phyloP scores from a whole-genome alignment of 2,329 filamentous ascomycete genomes.

The Furcasterigmium furcatum region DNA sequence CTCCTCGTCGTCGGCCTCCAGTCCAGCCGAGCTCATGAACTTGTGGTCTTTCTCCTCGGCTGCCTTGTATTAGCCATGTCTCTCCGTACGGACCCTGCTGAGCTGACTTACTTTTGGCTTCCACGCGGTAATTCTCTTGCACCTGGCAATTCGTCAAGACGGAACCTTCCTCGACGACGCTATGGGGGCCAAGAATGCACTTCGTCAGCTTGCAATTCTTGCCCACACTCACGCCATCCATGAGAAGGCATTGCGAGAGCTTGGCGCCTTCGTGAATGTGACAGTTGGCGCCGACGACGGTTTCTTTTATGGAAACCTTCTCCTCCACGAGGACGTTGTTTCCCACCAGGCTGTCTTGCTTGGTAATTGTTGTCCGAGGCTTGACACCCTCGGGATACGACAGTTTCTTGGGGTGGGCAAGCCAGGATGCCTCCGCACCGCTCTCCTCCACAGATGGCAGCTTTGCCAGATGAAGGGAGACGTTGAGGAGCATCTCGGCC shows the following conservation, averaged over 20 bases:
- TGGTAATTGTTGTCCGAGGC: slow-evolving; percentile 75
- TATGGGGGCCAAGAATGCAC: slow-evolving; percentile 79
- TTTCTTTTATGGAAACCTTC: slow-evolving; percentile 89
- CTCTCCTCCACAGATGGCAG: slow-evolving; percentile 67
- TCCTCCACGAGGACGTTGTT: slow-evolving; percentile 89
- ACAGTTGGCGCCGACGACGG: slow-evolving; percentile 82
- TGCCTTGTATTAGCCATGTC: slow-evolving; percentile 27
- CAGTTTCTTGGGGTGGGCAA: slow-evolving; percentile 76
- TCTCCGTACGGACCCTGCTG: neutral
- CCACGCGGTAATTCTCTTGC: slow-evolving; percentile 83
- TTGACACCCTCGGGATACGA: slow-evolving; percentile 82
- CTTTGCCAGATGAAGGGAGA: slow-evolving; percentile 85
- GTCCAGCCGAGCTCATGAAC: slow-evolving; percentile 63
- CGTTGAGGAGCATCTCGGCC: slow-evolving; percentile 72
- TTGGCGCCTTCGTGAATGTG: slow-evolving; percentile 84
- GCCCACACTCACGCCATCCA: slow-evolving; percentile 87
- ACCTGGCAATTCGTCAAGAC: slow-evolving; percentile 89
- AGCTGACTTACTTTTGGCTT: slow-evolving; percentile 63
- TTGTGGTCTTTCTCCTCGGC: slow-evolving; percentile 66
- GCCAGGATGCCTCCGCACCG: slow-evolving; percentile 60
- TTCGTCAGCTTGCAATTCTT: slow-evolving; percentile 82
- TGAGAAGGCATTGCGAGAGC: slow-evolving; percentile 81
- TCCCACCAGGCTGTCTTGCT: slow-evolving; percentile 76
- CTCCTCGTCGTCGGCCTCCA: slow-evolving; percentile 62
- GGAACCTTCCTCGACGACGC: slow-evolving; percentile 77